Conservation (phyloP, 805 yeast genomes). For the Isabelozyma heimii region DNA sequence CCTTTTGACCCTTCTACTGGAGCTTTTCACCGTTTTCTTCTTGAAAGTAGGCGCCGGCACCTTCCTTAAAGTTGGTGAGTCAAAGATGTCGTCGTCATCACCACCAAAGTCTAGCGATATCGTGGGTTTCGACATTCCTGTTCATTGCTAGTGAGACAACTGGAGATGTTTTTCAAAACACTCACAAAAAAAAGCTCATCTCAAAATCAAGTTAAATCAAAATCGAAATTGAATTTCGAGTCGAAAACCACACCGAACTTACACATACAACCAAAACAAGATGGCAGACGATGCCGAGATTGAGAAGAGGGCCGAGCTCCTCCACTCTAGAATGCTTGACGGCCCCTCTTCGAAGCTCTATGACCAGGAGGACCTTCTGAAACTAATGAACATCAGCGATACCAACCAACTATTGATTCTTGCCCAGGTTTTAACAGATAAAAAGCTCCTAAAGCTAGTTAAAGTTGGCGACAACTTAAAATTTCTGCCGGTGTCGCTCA, state of each 20-base stretch:
- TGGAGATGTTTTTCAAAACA: neutral
- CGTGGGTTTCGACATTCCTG: neutral
- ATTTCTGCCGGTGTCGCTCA: constrained; percentile 70
- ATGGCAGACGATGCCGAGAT: constrained; percentile 28
- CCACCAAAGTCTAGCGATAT: constrained; percentile 2
- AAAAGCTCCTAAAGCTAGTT: constrained; percentile 64
- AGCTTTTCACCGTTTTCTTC: constrained; percentile 8
- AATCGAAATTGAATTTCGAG: too few species aligned
- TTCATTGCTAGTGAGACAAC: neutral
- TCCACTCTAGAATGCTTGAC: constrained; percentile 65
- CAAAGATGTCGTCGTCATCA: constrained; percentile 1
- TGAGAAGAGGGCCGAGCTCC: constrained; percentile 42
- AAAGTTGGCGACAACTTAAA: constrained; percentile 64
- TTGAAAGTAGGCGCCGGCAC: constrained; percentile 2
- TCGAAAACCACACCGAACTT: neutral
- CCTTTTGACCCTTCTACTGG: constrained; percentile 15
- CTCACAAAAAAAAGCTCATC: neutral
- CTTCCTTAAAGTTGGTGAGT: neutral
- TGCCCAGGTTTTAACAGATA: constrained; percentile 52
- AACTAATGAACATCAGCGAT: constrained; percentile 42
- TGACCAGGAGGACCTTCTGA: constrained; percentile 67
- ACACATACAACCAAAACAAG: neutral
- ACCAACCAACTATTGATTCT: constrained; percentile 44
- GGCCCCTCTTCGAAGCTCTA: constrained; percentile 49
- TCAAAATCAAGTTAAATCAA: neutral